A percentile compares a stretch with the other conserved stretches of the same genome.
phyloP scores from a whole-genome alignment of 1,284 basidiomycete genomes.

The Ustilago tritici region DNA sequence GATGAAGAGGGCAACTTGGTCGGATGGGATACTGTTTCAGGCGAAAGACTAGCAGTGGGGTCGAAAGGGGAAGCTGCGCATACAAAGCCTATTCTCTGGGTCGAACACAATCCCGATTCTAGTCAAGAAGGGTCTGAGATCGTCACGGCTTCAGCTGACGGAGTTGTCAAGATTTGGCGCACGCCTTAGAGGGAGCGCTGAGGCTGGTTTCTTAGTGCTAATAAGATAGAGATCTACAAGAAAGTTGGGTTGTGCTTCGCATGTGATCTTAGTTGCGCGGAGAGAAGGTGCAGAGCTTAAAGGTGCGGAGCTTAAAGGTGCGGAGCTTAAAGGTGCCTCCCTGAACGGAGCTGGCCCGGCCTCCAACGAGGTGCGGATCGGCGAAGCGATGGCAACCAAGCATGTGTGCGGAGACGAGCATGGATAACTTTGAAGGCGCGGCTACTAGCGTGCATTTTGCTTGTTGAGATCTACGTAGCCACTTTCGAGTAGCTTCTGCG shows the following conservation, averaged over 20 bases:
- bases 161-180: constrained; percentile 62
- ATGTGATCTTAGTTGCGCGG: background rate
- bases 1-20: constrained; percentile 89
- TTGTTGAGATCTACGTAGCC: background rate
- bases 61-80: constrained; percentile 81
- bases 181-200: background rate
- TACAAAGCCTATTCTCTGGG: constrained; percentile 87
- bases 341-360: background rate
- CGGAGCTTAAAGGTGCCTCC: background rate
- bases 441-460: background rate
- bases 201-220: background rate
- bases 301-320: background rate
- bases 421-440: background rate
- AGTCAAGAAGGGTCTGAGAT: constrained; percentile 72
- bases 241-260: background rate
- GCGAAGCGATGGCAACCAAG: background rate
- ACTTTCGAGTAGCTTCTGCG: background rate
- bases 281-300: background rate
- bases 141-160: constrained; percentile 83
- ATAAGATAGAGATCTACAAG: background rate
- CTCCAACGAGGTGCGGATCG: constrained; percentile 1
- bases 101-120: constrained; percentile 79
- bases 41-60: constrained; percentile 19
- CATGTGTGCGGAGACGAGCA: background rate
- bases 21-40: constrained; percentile 85